Evolutionary conservation across 1,139 yeast species (phyloP), one percentile per base, ranked within the genome.

Genomic region (Schwanniomyces etchellsii): DNA sequence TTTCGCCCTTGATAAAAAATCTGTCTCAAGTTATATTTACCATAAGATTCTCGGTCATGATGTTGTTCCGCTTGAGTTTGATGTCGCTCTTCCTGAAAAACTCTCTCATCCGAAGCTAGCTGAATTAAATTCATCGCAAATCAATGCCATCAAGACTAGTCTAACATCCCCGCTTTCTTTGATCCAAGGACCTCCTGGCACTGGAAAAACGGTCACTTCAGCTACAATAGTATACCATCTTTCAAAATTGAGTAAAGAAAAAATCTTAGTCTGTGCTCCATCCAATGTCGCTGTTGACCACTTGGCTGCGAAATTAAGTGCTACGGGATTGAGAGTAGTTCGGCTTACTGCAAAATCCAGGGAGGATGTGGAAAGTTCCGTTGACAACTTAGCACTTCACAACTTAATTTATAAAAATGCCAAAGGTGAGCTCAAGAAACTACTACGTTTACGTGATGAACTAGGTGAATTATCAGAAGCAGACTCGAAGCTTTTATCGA

Each of bases 151-250:
- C 16, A 65, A 71, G 34, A 60, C 74, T 4, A 96, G 82, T 2
- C 58, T 89, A 37, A 74, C 72, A 45, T 67, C 78, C 44, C 96
- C 96, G 2, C 64, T 89, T 27, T 77, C 95, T 5, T 68, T 89
- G 45, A 88, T 89, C 42, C 97, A 89, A 55, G 97, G 97, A 13
- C 97, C 97, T n/a, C 97, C 97, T 2, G 95, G 95, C 38, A 89
- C 97, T 0, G 97, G 97, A 51, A 89, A 89, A 52, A 89, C 97
- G 1, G 95, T 86, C 10, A 88, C 95, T 0, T 85, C 96, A 0
- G 93, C 96, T 3, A 81, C 95, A 0, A 84, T 89, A 40, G 75
- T 88, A 16, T 82, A 83, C 47, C 95, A 86, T 47, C 60, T 88
- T 37, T 68, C 77, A 3, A 73, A 74, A 35, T 50, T 79, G 38